Percentiles rank a stretch among this genome's conserved stretches.
Evolutionary conservation across 2,329 filamentous ascomycete species (phyloP).

Genomic region (Sclerotiophoma versabilis): DNA sequence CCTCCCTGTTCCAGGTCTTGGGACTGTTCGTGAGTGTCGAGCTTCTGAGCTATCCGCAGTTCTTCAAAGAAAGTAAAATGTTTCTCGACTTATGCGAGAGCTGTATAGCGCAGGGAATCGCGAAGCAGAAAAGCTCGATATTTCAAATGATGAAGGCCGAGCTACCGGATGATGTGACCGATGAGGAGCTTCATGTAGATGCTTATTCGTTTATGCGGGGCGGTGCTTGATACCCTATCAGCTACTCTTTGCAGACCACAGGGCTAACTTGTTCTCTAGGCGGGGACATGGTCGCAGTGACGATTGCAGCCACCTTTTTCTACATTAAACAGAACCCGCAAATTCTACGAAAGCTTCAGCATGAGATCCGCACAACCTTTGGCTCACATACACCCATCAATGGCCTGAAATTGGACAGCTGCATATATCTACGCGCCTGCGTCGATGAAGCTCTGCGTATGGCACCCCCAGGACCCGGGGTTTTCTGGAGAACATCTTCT

Average conservation of each 20-base stretch:
- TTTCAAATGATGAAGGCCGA: background rate
- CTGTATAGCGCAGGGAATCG: background rate
- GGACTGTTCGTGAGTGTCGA: background rate
- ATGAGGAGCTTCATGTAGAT: background rate
- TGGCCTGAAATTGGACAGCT: conserved; percentile 12
- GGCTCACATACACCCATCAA: conserved; percentile 7
- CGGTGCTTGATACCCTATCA: background rate
- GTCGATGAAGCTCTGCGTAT: conserved; percentile 27
- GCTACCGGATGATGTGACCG: background rate
- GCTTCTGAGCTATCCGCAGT: background rate
- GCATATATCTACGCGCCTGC: conserved; percentile 21
- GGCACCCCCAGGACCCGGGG: background rate
- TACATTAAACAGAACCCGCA: conserved; percentile 16
- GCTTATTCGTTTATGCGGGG: background rate
- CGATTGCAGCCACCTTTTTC: conserved; percentile 11
- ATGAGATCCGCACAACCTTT: conserved; percentile 20
- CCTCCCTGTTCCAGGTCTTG: background rate
- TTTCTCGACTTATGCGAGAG: background rate
- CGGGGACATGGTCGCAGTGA: background rate
- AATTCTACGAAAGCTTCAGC: conserved; percentile 5
- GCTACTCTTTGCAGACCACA: background rate
- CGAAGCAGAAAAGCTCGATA: background rate
- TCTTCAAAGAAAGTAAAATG: background rate
- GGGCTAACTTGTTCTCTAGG: background rate
- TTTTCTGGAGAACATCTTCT: background rate